These are phyloP conservation scores for Truncatella angustata DNA, from an alignment of 2,329 filamentous ascomycete species.

Conservation along the genomic window DNA sequence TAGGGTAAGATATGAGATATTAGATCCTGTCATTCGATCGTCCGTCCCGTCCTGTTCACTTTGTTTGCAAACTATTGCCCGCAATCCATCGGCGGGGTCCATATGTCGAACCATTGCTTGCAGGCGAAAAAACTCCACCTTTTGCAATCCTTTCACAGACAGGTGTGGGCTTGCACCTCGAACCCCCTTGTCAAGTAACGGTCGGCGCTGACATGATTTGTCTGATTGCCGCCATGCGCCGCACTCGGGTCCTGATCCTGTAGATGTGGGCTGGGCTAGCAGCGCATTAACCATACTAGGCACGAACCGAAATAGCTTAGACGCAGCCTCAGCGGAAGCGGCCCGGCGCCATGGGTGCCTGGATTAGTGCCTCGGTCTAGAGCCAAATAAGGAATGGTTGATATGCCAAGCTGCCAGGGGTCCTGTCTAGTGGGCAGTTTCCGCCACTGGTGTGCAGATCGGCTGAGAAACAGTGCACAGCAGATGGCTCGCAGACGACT, in stretches of 20 bases:
- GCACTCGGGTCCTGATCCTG: too few species aligned
- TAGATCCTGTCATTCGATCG: not conserved
- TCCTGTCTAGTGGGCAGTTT: not conserved
- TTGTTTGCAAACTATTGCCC: not conserved
- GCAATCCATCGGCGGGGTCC: not conserved
- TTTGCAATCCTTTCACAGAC: too few species aligned
- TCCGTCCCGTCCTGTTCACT: not conserved
- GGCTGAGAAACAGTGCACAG: too few species aligned
- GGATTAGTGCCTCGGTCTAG: not conserved
- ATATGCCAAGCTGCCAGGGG: not conserved
- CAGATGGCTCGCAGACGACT: too few species aligned
- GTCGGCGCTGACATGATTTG: too few species aligned
- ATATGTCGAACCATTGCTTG: not conserved
- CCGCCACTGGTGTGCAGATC: too few species aligned
- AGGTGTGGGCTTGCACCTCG: too few species aligned
- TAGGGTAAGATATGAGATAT: not conserved
- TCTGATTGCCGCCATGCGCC: too few species aligned
- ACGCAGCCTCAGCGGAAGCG: not conserved
- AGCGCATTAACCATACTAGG: not conserved
- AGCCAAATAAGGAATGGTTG: not conserved
- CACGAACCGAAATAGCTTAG: not conserved
- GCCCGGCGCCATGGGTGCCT: not conserved
- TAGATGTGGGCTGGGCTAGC: too few species aligned
- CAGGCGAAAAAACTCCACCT: not conserved
- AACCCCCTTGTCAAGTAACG: too few species aligned